These are phyloP conservation scores for Wickerhamomyces xylosicus DNA, from an alignment of 805 yeast genomes.

Conservation along the genomic window DNA sequence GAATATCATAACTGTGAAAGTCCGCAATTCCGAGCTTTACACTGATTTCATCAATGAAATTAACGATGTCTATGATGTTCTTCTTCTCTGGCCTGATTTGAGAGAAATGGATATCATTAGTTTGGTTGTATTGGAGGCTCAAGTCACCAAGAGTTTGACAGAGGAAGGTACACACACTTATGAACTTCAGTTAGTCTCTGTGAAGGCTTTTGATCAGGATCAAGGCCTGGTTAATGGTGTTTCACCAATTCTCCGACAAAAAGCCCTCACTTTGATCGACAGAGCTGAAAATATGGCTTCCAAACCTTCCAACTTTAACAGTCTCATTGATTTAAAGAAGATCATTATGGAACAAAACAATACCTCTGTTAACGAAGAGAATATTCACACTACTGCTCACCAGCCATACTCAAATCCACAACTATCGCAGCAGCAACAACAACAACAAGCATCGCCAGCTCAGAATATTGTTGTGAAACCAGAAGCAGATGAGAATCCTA, in stretches of 20 bases:
- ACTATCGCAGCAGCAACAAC: neutral
- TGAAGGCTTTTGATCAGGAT: neutral
- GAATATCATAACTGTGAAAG: neutral
- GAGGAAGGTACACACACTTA: neutral
- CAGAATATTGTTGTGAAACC: neutral
- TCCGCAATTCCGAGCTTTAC: neutral
- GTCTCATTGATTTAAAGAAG: too few relatives aligned
- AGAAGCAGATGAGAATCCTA: neutral
- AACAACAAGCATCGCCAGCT: neutral
- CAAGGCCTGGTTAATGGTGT: neutral
- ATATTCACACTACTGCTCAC: neutral
- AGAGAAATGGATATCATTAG: neutral
- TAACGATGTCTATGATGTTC: neutral
- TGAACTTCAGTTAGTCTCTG: neutral
- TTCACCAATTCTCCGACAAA: neutral
- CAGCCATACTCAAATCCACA: neutral
- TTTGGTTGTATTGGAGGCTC: neutral
- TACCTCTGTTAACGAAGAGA: neutral
- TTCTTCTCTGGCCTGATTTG: neutral
- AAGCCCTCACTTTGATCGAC: neutral
- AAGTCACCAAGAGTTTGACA: neutral
- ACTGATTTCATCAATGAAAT: too few relatives aligned
- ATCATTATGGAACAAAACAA: neutral
- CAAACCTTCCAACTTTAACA: neutral
- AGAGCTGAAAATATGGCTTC: neutral